phyloP scores from a whole-genome alignment of 805 yeast genomes.

The Lachancea thermotolerans region DNA sequence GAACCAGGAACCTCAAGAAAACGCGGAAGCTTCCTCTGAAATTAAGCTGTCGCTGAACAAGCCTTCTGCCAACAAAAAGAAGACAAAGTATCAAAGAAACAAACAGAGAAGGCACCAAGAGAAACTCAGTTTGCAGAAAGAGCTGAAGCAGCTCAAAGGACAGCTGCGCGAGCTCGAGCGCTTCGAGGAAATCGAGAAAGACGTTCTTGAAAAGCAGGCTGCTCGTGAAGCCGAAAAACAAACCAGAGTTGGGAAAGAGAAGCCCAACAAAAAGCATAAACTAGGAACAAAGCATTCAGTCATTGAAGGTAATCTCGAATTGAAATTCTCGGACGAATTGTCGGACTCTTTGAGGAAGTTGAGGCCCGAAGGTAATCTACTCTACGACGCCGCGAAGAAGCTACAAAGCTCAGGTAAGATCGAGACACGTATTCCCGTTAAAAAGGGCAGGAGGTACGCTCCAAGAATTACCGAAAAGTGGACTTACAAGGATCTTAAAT shows the following conservation, averaged over 20 bases:
- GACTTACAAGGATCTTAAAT: conserved; percentile 85
- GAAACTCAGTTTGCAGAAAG: conserved; percentile 46
- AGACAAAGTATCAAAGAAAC: conserved; percentile 74
- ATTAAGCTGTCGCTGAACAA: conserved; percentile 61
- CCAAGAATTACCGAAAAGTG: conserved; percentile 84
- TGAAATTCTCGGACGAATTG: conserved; percentile 84
- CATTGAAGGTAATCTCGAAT: conserved; percentile 47
- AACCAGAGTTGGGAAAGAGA: conserved; percentile 22
- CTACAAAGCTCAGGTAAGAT: conserved; percentile 81
- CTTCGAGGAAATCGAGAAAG: conserved; percentile 33
- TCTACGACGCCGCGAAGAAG: conserved; percentile 73
- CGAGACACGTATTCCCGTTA: conserved; percentile 69
- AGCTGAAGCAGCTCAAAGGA: conserved; percentile 51
- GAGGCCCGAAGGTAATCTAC: conserved; percentile 84
- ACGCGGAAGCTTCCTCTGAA: conserved; percentile 29
- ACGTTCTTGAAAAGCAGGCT: conserved; percentile 15
- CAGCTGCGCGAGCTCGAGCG: conserved; percentile 55
- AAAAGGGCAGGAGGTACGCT: conserved; percentile 57
- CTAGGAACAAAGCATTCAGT: conserved; percentile 44
- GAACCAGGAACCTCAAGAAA: conserved; percentile 22
- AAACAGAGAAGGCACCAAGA: conserved; percentile 57
- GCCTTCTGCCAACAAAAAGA: conserved; percentile 60
- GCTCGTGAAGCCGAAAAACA: conserved; percentile 17
- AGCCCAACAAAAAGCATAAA: conserved; percentile 33
- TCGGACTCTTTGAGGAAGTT: conserved; percentile 76